These are phyloP conservation scores for Claviceps humidiphila DNA, from an alignment of 2,329 filamentous ascomycete species.

Conservation along the genomic window DNA sequence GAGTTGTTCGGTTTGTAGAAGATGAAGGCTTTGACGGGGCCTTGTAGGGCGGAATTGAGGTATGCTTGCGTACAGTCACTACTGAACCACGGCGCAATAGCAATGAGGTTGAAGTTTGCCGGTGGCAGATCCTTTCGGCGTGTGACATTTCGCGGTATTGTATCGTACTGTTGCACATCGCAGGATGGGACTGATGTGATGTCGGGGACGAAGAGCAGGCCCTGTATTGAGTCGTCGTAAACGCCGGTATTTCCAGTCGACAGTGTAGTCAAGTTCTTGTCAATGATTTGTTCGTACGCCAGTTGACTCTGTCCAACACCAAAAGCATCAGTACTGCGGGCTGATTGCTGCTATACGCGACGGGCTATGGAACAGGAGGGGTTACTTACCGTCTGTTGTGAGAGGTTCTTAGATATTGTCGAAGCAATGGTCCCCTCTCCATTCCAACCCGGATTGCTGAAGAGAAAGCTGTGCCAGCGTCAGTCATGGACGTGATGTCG, in stretches of 20 bases:
- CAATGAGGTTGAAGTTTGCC: slow-evolving; percentile 61
- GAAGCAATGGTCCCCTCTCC: slow-evolving; percentile 36
- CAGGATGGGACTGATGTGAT: slow-evolving; percentile 48
- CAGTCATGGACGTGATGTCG: background rate
- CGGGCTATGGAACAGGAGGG: background rate
- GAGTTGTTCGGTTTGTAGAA: slow-evolving; percentile 47
- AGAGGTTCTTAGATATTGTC: slow-evolving; percentile 44
- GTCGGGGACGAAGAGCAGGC: slow-evolving; percentile 75
- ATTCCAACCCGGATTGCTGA: slow-evolving; percentile 45
- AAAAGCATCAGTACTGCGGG: background rate
- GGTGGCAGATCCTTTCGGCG: slow-evolving; percentile 54
- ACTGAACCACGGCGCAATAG: slow-evolving; percentile 76
- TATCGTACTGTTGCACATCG: slow-evolving; percentile 44
- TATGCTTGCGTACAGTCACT: slow-evolving; percentile 61
- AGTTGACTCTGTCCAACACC: slow-evolving; percentile 25
- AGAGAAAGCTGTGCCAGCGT: slow-evolving; percentile 33
- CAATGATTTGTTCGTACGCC: slow-evolving; percentile 38
- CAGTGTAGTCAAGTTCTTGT: slow-evolving; percentile 58
- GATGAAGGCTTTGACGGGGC: slow-evolving; percentile 48
- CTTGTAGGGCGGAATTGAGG: slow-evolving; percentile 44
- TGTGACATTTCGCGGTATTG: slow-evolving; percentile 65
- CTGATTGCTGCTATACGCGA: background rate
- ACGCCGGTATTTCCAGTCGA: slow-evolving; percentile 51
- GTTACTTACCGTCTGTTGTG: slow-evolving; percentile 37
- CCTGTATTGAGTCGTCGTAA: slow-evolving; percentile 50